Percentiles rank a stretch among this genome's conserved stretches.
These are phyloP conservation scores for Pythium dissimile DNA, from an alignment of 352 stramenopile genomes.

Conservation along the genomic window DNA sequence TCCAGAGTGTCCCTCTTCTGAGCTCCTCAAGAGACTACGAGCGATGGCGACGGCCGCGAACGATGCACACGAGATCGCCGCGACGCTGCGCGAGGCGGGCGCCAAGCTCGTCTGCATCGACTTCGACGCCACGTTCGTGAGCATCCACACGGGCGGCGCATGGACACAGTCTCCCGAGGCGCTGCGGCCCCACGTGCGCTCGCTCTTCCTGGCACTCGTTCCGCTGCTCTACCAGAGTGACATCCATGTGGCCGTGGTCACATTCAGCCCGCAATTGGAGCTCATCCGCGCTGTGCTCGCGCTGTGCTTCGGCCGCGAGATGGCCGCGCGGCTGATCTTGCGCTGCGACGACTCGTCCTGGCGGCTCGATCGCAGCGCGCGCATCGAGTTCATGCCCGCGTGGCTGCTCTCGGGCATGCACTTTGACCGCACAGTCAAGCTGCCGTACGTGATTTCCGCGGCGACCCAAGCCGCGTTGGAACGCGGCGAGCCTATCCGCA, in stretches of 20 bases:
- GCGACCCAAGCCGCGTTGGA: constrained; percentile 37
- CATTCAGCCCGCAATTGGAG: constrained; percentile 68
- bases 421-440: constrained; percentile 66
- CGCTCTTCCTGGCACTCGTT: constrained; percentile 59
- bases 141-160: constrained; percentile 64
- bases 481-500: constrained; percentile 34
- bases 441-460: constrained; percentile 72
- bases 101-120: constrained; percentile 79
- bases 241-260: constrained; percentile 72
- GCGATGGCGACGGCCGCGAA: background rate
- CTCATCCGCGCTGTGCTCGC: constrained; percentile 62
- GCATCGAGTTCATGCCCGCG: constrained; percentile 42
- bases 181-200: constrained; percentile 48
- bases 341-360: constrained; percentile 62
- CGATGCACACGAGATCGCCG: constrained; percentile 32
- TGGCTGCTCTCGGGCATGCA: constrained; percentile 54
- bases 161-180: constrained; percentile 44
- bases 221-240: constrained; percentile 36
- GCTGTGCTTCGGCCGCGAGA: constrained; percentile 38
- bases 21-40: background rate
- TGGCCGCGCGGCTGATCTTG: constrained; percentile 47
- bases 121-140: constrained; percentile 80
- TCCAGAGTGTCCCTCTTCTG: background rate
- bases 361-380: constrained; percentile 44
- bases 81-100: constrained; percentile 31